Evolutionary conservation across 1,139 yeast genomes (phyloP), one percentile per base, ranked within the genome.

Genomic region (Ogataea hybrid): DNA sequence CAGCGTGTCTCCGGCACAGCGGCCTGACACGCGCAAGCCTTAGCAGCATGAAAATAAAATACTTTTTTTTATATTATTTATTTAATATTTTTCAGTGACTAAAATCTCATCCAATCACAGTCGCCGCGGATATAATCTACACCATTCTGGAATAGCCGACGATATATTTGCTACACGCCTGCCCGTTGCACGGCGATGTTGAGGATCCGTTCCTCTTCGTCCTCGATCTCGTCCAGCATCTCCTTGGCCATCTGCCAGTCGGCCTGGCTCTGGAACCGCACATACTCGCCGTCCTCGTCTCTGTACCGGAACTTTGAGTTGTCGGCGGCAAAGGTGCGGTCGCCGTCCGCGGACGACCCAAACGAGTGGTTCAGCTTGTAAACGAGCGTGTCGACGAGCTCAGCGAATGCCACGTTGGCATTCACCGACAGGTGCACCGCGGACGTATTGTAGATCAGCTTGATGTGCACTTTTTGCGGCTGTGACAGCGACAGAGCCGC

Each of bases 261-360:
- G 44, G 90, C 97, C 50, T 84, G 86, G 32, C 90, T 79, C 56
- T 82, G 88, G 67, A 92, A 79, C 40, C 86, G 81, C 37, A 92
- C 95, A 62, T 80, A 84, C 62, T 92, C 98, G 15, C 95, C 97
- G 61, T 92, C 98, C 63, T 92, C 98, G 64, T 92, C 98, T 61
- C 81, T 82, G 59, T 89, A 92, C 62, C 84, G 84, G 49, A 92
- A 71, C 56, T 82, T 76, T 31, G 74, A 59, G 28, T 67, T 72
- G 5, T 50, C 52, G 14, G 41, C 17, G 8, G 40, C 32, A 33
- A 42, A 48, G 14, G 30, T 30, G 14, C 35, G 30, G 15, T 41
- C 40, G 15, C 49, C 46, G 36, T 64, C 60, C 9, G 59, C 48
- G 10, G 63, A 65, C 16, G 68, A 70, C 15, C 61, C 66, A 56